Conservation (phyloP, 1,284 basidiomycete genomes). For the Paramarasmius palmivorus region DNA sequence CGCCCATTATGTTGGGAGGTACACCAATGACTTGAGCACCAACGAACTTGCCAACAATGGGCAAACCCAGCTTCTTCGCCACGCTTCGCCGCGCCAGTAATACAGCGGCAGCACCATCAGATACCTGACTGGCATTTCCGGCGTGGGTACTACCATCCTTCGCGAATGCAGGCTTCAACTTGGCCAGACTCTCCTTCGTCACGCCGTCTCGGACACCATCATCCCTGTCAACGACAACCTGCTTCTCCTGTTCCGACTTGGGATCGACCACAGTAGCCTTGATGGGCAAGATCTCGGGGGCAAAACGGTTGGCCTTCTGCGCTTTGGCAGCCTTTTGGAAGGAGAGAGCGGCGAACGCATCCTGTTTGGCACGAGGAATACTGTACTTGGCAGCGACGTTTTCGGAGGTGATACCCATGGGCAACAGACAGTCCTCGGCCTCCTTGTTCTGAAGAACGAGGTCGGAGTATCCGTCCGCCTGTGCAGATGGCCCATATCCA, state of each 20-base stretch:
- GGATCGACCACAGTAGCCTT: constrained; percentile 78
- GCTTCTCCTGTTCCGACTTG: constrained; percentile 81
- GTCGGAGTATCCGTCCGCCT: constrained; percentile 79
- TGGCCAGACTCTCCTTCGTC: constrained; percentile 81
- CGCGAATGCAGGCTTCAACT: constrained; percentile 93
- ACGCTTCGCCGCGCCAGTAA: constrained; percentile 84
- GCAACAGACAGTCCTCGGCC: constrained; percentile 90
- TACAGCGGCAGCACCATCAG: constrained; percentile 97
- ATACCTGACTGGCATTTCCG: constrained; percentile 92
- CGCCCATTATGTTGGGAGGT: constrained; percentile 87
- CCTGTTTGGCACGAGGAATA: constrained; percentile 77
- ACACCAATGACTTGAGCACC: constrained; percentile 80
- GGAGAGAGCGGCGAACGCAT: constrained; percentile 84
- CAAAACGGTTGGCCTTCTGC: constrained; percentile 90
- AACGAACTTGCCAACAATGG: constrained; percentile 93
- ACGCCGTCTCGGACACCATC: constrained; percentile 94
- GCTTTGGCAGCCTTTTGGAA: constrained; percentile 88
- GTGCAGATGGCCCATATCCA: constrained; percentile 74
- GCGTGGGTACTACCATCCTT: constrained; percentile 93
- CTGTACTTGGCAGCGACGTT: constrained; percentile 86
- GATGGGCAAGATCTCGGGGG: constrained; percentile 88
- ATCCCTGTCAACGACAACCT: constrained; percentile 82
- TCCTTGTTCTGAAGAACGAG: constrained; percentile 77
- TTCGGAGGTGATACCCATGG: constrained; percentile 98
- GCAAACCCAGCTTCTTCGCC: constrained; percentile 87